A percentile compares a stretch with the other conserved stretches of the same genome.
phyloP scores from a whole-genome alignment of 2,329 filamentous ascomycete genomes.

The Aureobasidium sp. region DNA sequence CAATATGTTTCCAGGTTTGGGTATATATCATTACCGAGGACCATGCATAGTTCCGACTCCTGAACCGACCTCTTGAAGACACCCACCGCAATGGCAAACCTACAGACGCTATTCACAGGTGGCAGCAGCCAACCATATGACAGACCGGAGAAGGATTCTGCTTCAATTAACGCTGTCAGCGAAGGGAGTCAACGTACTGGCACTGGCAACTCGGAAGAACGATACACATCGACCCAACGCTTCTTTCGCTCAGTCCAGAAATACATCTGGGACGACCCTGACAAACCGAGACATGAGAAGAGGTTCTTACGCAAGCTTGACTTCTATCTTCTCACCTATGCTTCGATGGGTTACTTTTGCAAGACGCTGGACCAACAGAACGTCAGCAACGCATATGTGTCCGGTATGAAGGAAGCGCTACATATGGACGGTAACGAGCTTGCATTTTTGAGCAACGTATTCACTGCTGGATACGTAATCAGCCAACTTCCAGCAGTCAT shows the following conservation, averaged over 20 bases:
- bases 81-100: too few species aligned
- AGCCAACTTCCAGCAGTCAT: constrained; percentile 61
- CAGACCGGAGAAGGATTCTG: neutral
- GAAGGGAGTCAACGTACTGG: neutral
- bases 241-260: constrained; percentile 32
- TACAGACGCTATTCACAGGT: neutral
- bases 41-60: too few species aligned
- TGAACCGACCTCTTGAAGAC: too few species aligned
- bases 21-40: too few species aligned
- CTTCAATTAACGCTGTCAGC: neutral
- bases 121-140: neutral
- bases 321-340: constrained; percentile 53
- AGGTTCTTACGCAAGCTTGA: constrained; percentile 57
- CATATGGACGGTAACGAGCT: constrained; percentile 59
- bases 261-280: constrained; percentile 56
- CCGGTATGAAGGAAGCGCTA: constrained; percentile 59
- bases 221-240: neutral
- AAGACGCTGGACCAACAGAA: constrained; percentile 65
- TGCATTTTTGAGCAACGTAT: constrained; percentile 62
- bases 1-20: too few species aligned
- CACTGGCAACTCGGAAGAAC: neutral
- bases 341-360: constrained; percentile 56
- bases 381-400: constrained; percentile 64
- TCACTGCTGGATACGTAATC: constrained; percentile 55
- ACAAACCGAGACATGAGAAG: constrained; percentile 57